phyloP scores from a whole-genome alignment of 2,329 filamentous ascomycete species.

The Aspergillus sclerotialis region DNA sequence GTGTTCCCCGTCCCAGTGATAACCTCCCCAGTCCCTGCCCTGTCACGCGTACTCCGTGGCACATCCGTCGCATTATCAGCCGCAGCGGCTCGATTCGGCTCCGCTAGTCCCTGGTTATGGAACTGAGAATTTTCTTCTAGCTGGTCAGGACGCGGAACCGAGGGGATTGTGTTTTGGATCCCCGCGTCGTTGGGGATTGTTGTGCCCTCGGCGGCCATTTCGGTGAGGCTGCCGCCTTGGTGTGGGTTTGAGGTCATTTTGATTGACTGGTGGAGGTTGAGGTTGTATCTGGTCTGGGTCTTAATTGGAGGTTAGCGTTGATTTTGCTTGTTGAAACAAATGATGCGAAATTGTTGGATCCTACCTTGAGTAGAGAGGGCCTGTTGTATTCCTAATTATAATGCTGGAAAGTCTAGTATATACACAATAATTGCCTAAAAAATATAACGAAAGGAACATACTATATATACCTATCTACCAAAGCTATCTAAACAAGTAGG shows the following conservation, averaged over 20 bases:
- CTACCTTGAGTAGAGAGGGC: no score
- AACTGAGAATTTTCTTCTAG: slow-evolving; percentile 23
- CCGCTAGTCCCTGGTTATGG: slow-evolving; percentile 30
- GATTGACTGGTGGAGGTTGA: slow-evolving; percentile 11
- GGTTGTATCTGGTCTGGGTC: no score
- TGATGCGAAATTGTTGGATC: no score
- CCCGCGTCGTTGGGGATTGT: slow-evolving; percentile 42
- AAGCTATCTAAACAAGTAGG: no score
- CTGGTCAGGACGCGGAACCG: slow-evolving; percentile 43
- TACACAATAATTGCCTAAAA: no score
- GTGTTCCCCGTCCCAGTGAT: slow-evolving; percentile 35
- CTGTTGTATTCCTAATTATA: no score
- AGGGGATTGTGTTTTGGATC: slow-evolving; percentile 39
- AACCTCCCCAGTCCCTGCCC: slow-evolving; percentile 29
- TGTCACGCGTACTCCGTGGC: slow-evolving; percentile 31
- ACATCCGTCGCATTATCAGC: slow-evolving; percentile 45
- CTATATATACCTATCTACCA: no score
- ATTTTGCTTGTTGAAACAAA: no score
- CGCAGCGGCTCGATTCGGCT: slow-evolving; percentile 32
- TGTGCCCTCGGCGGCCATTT: slow-evolving; percentile 34
- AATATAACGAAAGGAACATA: no score
- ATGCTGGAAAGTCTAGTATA: no score
- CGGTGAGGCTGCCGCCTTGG: slow-evolving; percentile 31
- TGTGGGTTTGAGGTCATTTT: slow-evolving; percentile 16
- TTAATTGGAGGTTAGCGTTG: no score